Base-by-base conservation (phyloP, 805 yeast species). In the Wickerhamiella slavikovae region DNA sequence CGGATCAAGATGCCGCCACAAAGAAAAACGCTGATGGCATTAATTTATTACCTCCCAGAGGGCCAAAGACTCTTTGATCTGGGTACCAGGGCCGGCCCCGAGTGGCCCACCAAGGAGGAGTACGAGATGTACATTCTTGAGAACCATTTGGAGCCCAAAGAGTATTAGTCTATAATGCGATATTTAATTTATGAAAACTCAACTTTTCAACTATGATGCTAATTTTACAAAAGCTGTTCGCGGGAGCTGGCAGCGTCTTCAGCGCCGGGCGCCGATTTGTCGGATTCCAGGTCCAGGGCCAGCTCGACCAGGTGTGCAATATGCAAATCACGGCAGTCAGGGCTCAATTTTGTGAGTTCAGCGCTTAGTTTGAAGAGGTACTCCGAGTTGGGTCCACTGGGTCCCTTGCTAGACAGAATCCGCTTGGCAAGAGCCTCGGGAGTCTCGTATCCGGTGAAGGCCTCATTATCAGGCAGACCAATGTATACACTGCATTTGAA, bases 401-500 rank as follows among this genome's bases (percentile, higher is more conserved):
- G 89, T 0, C 96, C 96, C 4, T 39, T 42, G 12, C 74, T 56
- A 1, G 40, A 40, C 7, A 58, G 52, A 10, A 83, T 79, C 5
- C 66, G 58, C 13, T 41, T 39, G 0, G 92, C 92, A 0, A 93
- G 70, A 0, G 48, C 51, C 4, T 48, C 47, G 0, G 73, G 54
- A 3, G 46, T 44, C 45, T 82, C 91, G 1, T 93, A 91, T 0
- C 95, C 95, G 3, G 79, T 59, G 43, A 82, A 85, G 3, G 93
- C 78, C 30, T 60, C 72, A 43, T 82, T 83, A 10, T 67, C 73
- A 1, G 71, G 63, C 1, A 85, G 75, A 0, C 94, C 95, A 14
- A 83, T 77, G 47, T 83, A 83, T 0, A 79, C 79, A 16, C 57
- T 52, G 15, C 89, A 70, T 8, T 53, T 55, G 30, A 74, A 60